A percentile compares a stretch with the other conserved stretches of the same genome.
Conservation (phyloP, 2,329 filamentous ascomycete genomes). For the Onygenales sp. region DNA sequence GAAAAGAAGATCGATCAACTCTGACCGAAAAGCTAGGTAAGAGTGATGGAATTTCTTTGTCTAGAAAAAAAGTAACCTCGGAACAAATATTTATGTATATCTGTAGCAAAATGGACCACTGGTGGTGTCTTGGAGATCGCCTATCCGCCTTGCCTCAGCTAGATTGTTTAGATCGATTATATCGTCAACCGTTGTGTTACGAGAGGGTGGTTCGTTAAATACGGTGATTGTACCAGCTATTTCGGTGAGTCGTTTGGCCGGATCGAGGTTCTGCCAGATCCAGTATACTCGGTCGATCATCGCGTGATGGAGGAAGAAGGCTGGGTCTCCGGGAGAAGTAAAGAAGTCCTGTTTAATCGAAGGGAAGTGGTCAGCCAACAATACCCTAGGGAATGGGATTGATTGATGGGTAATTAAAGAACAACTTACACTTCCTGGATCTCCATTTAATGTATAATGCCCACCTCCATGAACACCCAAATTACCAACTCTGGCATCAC, state of each 20-base stretch:
- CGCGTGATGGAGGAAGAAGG: slow-evolving; percentile 11
- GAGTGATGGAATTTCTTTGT: no score
- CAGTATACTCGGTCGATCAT: slow-evolving; percentile 9
- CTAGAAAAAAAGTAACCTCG: not conserved
- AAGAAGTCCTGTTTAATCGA: not conserved
- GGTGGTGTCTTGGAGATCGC: slow-evolving; percentile 12
- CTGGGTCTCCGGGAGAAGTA: slow-evolving; percentile 5
- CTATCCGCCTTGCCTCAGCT: slow-evolving; percentile 6
- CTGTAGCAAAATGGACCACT: slow-evolving; percentile 15
- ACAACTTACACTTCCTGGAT: not conserved
- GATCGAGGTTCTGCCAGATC: slow-evolving; percentile 9
- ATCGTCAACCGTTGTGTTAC: slow-evolving; percentile 15
- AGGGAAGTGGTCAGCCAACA: not conserved
- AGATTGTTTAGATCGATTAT: slow-evolving; percentile 11
- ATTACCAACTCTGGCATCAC: not conserved
- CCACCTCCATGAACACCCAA: slow-evolving; percentile 1
- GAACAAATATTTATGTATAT: slow-evolving; percentile 4
- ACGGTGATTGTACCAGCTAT: slow-evolving; percentile 1
- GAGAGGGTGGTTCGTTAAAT: slow-evolving; percentile 7
- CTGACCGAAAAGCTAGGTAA: no score
- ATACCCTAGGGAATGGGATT: not conserved
- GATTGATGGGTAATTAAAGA: not conserved
- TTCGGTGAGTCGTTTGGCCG: not conserved
- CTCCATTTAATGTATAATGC: not conserved
- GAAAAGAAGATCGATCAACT: no score